Conservation (phyloP, 495 filamentous ascomycete species). For the Aspergillus egyptiacus region DNA sequence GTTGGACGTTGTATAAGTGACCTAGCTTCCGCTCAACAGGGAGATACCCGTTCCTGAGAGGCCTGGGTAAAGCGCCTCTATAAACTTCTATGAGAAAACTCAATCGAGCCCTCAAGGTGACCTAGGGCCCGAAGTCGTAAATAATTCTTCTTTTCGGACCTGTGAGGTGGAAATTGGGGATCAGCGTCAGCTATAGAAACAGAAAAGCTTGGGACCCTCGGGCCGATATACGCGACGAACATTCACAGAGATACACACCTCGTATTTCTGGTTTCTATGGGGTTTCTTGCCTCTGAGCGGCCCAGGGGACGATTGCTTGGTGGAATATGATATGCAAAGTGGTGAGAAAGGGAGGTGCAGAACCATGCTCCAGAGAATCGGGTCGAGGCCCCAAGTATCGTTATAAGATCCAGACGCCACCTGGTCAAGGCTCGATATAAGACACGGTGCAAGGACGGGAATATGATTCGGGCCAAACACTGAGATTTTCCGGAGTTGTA, state of each 20-base stretch:
- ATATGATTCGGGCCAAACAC: background rate
- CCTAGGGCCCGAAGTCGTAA: too few species aligned
- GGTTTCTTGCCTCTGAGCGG: too few species aligned
- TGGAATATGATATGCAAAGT: too few species aligned
- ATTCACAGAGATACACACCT: background rate
- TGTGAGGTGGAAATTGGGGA: too few species aligned
- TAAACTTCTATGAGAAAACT: background rate
- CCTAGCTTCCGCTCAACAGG: constrained; percentile 2
- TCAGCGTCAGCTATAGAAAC: too few species aligned
- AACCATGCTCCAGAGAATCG: background rate
- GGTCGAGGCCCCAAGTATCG: background rate
- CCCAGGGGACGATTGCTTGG: too few species aligned
- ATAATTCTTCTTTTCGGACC: too few species aligned
- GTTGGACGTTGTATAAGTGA: background rate
- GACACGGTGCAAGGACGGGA: background rate
- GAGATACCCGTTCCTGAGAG: background rate
- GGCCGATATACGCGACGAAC: too few species aligned
- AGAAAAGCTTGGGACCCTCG: too few species aligned
- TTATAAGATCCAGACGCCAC: background rate
- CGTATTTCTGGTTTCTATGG: too few species aligned
- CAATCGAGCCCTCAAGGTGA: background rate
- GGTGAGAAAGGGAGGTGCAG: too few species aligned
- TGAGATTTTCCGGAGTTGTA: background rate
- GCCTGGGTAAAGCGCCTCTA: background rate
- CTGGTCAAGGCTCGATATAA: constrained; percentile 1